Conservation (phyloP, 306 rosid genomes). For the Dalbergia cultrata region DNA sequence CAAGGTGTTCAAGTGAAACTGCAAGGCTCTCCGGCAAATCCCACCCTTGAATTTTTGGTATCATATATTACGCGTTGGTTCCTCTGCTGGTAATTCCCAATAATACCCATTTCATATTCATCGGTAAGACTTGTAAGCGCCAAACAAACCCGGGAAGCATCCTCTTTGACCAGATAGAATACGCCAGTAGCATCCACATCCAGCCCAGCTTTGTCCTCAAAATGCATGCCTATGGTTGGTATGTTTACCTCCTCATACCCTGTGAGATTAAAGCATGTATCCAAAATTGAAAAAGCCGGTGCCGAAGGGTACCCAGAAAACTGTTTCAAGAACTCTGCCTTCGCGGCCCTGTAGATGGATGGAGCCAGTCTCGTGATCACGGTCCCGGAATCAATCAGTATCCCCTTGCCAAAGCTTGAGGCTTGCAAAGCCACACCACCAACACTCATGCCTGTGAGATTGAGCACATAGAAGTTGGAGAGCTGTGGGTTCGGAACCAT, state of each 20-base stretch:
- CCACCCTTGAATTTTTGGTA: conserved; percentile 66
- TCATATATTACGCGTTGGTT: conserved; percentile 90
- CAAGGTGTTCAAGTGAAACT: conserved; percentile 46
- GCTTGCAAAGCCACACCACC: conserved; percentile 66
- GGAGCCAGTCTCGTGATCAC: conserved; percentile 82
- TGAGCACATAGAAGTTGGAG: conserved; percentile 71
- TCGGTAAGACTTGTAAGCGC: conserved; percentile 75
- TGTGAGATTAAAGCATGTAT: conserved; percentile 81
- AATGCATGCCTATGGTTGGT: conserved; percentile 66
- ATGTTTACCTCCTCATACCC: conserved; percentile 63
- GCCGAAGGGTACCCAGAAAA: conserved; percentile 67
- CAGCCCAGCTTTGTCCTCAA: conserved; percentile 70
- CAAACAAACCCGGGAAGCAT: conserved; percentile 87
- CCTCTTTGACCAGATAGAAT: conserved; percentile 69
- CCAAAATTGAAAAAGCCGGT: conserved; percentile 76
- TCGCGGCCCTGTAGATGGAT: conserved; percentile 70
- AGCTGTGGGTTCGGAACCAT: conserved; percentile 72
- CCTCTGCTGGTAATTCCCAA: conserved; percentile 93
- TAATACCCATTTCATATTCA: conserved; percentile 63
- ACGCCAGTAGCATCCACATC: conserved; percentile 68
- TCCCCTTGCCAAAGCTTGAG: conserved; percentile 53
- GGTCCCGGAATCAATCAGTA: conserved; percentile 85
- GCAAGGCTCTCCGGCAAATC: conserved; percentile 85
- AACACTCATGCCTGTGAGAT: conserved; percentile 71
- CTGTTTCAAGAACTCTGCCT: conserved; percentile 77